Evolutionary conservation across 2,329 filamentous ascomycete genomes (phyloP).

Genomic region (Eutypella sp.): DNA sequence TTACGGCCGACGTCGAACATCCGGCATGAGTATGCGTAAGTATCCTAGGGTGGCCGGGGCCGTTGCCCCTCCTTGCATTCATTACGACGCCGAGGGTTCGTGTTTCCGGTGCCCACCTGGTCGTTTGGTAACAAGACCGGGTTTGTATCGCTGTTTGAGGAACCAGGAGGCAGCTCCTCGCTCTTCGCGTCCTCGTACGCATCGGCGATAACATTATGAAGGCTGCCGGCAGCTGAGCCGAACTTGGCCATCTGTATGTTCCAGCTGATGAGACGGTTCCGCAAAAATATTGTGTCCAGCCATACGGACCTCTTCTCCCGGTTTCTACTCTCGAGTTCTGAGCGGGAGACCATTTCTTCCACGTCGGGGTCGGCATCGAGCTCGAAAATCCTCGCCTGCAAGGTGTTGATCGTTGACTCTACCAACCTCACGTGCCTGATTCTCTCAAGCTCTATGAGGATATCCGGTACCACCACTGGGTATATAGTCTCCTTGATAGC

Average conservation of each 20-base stretch:
- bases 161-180: neutral
- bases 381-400: constrained; percentile 19
- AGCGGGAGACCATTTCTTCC: constrained; percentile 1
- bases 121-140: neutral
- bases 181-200: neutral
- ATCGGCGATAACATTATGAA: constrained; percentile 2
- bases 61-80: neutral
- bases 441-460: constrained; percentile 27
- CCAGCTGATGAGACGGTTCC: constrained; percentile 22
- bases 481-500: constrained; percentile 9
- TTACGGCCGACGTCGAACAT: constrained; percentile 7
- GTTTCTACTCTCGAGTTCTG: constrained; percentile 4
- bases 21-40: neutral
- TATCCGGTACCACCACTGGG: constrained; percentile 24
- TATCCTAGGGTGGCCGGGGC: neutral
- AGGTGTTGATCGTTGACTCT: constrained; percentile 12
- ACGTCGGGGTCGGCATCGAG: constrained; percentile 7
- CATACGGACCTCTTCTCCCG: constrained; percentile 14
- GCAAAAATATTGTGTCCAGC: constrained; percentile 21
- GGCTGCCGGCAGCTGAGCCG: constrained; percentile 7
- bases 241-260: constrained; percentile 19
- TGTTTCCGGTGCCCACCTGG: no score
- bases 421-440: constrained; percentile 16
- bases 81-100: neutral
- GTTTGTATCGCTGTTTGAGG: neutral